Percentiles rank a stretch among this genome's conserved stretches.
Evolutionary conservation across 2,329 filamentous ascomycete species (phyloP).

Genomic region (Aspergillus calidoustus): DNA sequence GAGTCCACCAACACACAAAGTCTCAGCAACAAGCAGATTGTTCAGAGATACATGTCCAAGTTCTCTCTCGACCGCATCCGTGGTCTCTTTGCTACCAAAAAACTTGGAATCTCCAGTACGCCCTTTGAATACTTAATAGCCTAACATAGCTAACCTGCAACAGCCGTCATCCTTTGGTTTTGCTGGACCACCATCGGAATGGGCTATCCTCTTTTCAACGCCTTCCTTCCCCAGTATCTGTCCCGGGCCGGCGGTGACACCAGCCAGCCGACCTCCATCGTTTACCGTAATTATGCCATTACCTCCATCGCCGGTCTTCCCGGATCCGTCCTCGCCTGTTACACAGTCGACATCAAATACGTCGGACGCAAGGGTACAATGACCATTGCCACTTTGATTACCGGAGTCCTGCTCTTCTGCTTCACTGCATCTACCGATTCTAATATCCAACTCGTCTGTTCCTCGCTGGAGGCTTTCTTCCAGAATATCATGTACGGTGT

Average conservation of each 20-base stretch:
- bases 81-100: conserved; percentile 62
- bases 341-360: conserved; percentile 72
- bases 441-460: conserved; percentile 56
- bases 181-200: conserved; percentile 83
- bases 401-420: conserved; percentile 58
- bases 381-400: conserved; percentile 56
- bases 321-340: conserved; percentile 74
- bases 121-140: conserved; percentile 52
- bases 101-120: conserved; percentile 54
- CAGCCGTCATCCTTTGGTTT: conserved; percentile 67
- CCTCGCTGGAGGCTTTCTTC: conserved; percentile 61
- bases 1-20: conserved; percentile 38
- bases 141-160: conserved; percentile 19
- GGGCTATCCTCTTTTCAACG: conserved; percentile 87
- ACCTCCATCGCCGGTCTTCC: conserved; percentile 77
- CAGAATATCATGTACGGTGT: conserved; percentile 63
- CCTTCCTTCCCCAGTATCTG: conserved; percentile 86
- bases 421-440: conserved; percentile 57
- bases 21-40: conserved; percentile 52
- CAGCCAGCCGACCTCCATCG: conserved; percentile 43
- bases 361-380: conserved; percentile 63
- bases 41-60: conserved; percentile 64
- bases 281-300: conserved; percentile 82
- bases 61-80: conserved; percentile 71
- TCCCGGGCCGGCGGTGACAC: conserved; percentile 57